Evolutionary conservation across 2,329 filamentous ascomycete genomes (phyloP), one percentile per base, ranked within the genome.

Genomic region (Pseudogymnoascus sp.): DNA sequence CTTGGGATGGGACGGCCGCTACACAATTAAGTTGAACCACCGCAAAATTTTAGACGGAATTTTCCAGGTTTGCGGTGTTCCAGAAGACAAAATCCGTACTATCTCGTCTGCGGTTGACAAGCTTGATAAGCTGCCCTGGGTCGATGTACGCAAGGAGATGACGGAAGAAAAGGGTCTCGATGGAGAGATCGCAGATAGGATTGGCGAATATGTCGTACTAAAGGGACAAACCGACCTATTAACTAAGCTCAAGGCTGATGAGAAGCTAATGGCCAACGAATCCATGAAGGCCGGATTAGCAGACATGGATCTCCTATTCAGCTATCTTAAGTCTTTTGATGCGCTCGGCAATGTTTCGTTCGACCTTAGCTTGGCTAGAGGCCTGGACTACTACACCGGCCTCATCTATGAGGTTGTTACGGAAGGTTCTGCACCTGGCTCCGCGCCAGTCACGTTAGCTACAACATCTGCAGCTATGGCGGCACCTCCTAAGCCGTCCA

Each of bases 21-120:
- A 72, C 73, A 93, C 89, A 2, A 95, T 97, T 78, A 96, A 97
- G 79, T 82, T 96, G 72, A 97, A 97, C 79, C 91, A 97, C 84
- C 84, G 93, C 69, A 93, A 96, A 77, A 93, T 97, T 59, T 82
- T 97, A 14, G 93, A 97, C 70, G 93, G 93, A 63, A 84, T 97
- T 68, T 97, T 97, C 76, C 84, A 91, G 73, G 90, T 96, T 28
- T 93, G 90, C 69, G 93, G 93, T 67, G 93, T 97, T 12, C 91
- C 93, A 1, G 79, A 84, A 63, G 89, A 96, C 63, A 93, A 96
- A 80, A 90, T 96, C 68, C 85, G 93, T 62, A 86, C 89, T 31
- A 97, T 97, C 71, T 95, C 89, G 40, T 95, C 90, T 23, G 93
- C 93, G 1, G 93, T 97, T 55, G 93, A 97, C 79, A 97, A 97